Evolutionary conservation across 2,329 filamentous ascomycete species (phyloP), one percentile per base, ranked within the genome.

Genomic region (Trichoderma sp.): DNA sequence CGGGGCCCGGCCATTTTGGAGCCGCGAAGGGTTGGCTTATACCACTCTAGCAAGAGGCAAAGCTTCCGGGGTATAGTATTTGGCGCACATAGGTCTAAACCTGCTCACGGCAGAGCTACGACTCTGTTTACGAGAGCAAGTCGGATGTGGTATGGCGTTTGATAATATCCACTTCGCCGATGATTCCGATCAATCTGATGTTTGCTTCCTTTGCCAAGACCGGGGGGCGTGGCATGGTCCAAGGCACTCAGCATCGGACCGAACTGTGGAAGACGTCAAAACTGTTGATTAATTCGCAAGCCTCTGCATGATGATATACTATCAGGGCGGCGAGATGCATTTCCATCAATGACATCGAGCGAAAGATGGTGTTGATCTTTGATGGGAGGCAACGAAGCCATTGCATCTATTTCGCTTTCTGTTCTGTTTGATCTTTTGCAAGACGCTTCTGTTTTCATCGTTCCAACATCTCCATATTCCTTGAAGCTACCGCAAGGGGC

Each of bases 141-240:
- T n/a, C 50, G 50, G 32, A 23, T 39, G 26, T 12, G n/a, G n/a
- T 26, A 15, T 63, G 47, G 39, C 7, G 15, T 20, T 67, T 20
- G 64, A 17, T 43, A 69, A 23, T 58, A 62, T 69, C 66, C 66
- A 69, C 66, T 53, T 53, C 39, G 57, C 66, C 66, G 66, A 69
- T 62, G 57, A 50, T 69, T 53, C 66, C 66, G 66, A 69, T 69
- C 66, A 69, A 69, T 69, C 66, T 69, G 57, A 50, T 62, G 36
- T 32, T 28, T 28, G 30, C 23, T 36, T 57, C 15, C 17, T 34
- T 43, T 58, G 17, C n/a, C 12, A 28, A 12, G 66, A 69, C 57
- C 30, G 36, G 65, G 55, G 53, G 32, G 5, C 11, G 32, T 30
- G 20, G 50, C 65, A 68, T 50, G 66, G 66, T 13, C 55, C 20